Conservation (phyloP, 805 yeast genomes). For the Metschnikowia lochheadii region DNA sequence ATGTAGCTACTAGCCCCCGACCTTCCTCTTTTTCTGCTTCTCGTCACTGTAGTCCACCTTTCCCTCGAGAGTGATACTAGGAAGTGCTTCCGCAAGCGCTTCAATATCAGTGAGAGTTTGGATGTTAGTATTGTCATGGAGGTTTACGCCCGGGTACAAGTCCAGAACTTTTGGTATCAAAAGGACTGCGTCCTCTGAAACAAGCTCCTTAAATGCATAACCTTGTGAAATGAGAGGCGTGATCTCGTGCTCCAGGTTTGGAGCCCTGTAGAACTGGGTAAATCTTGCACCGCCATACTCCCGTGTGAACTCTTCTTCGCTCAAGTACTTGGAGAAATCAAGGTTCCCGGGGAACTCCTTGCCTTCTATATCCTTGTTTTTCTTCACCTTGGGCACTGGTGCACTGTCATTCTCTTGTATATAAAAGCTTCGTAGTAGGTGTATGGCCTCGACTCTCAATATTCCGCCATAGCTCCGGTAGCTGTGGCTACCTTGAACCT, state of each 20-base stretch:
- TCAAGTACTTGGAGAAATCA: slow-evolving; percentile 52
- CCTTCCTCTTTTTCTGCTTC: slow-evolving; percentile 10
- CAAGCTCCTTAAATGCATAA: slow-evolving; percentile 5
- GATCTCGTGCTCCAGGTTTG: slow-evolving; percentile 8
- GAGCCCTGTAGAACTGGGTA: slow-evolving; percentile 6
- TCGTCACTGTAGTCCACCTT: slow-evolving; percentile 4
- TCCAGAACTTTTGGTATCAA: slow-evolving; percentile 4
- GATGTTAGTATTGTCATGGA: not conserved
- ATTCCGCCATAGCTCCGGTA: slow-evolving; percentile 75
- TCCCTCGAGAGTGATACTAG: slow-evolving; percentile 5
- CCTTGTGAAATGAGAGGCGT: slow-evolving; percentile 9
- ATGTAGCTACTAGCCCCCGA: not conserved
- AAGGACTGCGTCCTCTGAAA: not conserved
- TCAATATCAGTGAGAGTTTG: not conserved
- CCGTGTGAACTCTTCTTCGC: slow-evolving; percentile 44
- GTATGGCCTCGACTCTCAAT: slow-evolving; percentile 74
- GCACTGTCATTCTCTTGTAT: slow-evolving; percentile 81
- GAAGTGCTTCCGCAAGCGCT: slow-evolving; percentile 7
- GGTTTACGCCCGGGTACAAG: slow-evolving; percentile 6
- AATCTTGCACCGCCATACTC: slow-evolving; percentile 44
- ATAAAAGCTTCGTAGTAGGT: slow-evolving; percentile 77
- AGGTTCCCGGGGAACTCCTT: slow-evolving; percentile 55
- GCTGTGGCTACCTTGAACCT: slow-evolving; percentile 33
- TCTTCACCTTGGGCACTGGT: slow-evolving; percentile 74
- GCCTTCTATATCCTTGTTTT: slow-evolving; percentile 55